Percentiles rank a stretch among this genome's conserved stretches.
Evolutionary conservation across 176 grass and related monocot genomes (phyloP).

Genomic region (Musa troglodytarum): DNA sequence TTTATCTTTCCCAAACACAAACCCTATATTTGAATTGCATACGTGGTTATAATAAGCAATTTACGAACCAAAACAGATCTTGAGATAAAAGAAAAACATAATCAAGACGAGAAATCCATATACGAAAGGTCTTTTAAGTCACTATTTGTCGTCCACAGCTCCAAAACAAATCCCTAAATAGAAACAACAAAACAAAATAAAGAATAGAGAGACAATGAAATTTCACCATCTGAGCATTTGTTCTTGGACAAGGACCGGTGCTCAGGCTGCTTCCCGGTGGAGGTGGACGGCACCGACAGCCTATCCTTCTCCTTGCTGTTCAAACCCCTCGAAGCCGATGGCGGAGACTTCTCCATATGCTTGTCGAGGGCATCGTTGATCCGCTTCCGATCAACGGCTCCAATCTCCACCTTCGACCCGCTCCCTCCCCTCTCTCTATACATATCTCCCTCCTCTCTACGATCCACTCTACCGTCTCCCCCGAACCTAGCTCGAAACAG

Average conservation of each 20-base stretch:
- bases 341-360: constrained; percentile 24
- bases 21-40: too few relatives aligned
- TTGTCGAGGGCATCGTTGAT: constrained; percentile 45
- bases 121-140: neutral
- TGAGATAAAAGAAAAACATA: neutral
- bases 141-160: neutral
- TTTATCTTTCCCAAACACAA: too few relatives aligned
- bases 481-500: neutral
- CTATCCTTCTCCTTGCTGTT: constrained; percentile 32
- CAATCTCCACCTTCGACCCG: constrained; percentile 20
- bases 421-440: constrained; percentile 30
- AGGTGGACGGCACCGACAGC: constrained; percentile 26
- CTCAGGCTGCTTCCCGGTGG: constrained; percentile 37
- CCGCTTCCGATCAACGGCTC: constrained; percentile 35
- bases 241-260: constrained; percentile 36
- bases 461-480: neutral
- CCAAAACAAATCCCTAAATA: neutral
- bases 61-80: neutral
- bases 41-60: too few relatives aligned
- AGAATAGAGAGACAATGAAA: neutral
- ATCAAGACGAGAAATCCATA: too few relatives aligned
- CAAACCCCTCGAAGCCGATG: constrained; percentile 35
- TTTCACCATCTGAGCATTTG: constrained; percentile 37
- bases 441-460: constrained; percentile 27
- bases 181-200: neutral